Evolutionary conservation across 345 rosid genomes (phyloP).

Genomic region (Pistacia integerrima): DNA sequence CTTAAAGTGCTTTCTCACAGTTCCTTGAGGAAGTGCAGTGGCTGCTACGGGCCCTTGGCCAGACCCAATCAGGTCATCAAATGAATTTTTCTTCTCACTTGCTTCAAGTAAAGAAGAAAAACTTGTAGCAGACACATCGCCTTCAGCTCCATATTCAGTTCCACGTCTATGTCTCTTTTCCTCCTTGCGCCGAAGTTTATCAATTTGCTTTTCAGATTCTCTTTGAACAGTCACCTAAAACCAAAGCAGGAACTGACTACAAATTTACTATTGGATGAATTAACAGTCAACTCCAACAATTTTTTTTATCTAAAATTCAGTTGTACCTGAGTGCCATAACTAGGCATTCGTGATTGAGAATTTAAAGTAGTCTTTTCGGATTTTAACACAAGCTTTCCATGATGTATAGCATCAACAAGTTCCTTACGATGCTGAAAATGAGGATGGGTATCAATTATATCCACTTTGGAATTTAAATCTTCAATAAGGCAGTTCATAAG

Average conservation of each 20-base stretch:
- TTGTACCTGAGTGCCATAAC: constrained; percentile 93
- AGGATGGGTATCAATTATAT: constrained; percentile 16
- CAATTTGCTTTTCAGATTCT: constrained; percentile 86
- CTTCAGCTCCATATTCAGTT: constrained; percentile 69
- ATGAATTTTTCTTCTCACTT: constrained; percentile 69
- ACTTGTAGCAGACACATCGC: constrained; percentile 58
- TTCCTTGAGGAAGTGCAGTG: constrained; percentile 94
- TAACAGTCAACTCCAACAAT: background rate
- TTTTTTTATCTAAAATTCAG: background rate
- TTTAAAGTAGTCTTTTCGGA: constrained; percentile 69
- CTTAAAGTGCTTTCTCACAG: constrained; percentile 74
- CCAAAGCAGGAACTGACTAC: constrained; percentile 12
- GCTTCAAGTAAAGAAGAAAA: constrained; percentile 93
- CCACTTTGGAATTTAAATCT: background rate
- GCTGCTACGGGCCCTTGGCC: constrained; percentile 58
- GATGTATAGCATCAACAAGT: constrained; percentile 88
- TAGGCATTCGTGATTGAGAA: constrained; percentile 81
- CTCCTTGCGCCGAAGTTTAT: constrained; percentile 96
- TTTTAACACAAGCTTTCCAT: constrained; percentile 65
- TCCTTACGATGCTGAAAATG: constrained; percentile 81
- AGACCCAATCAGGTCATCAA: constrained; percentile 72
- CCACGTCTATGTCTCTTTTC: constrained; percentile 82
- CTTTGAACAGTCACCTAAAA: constrained; percentile 91
- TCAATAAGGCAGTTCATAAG: background rate
- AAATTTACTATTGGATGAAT: background rate